Base-by-base conservation (phyloP, 2,329 filamentous ascomycete genomes). In the Cytospora piceicola region DNA sequence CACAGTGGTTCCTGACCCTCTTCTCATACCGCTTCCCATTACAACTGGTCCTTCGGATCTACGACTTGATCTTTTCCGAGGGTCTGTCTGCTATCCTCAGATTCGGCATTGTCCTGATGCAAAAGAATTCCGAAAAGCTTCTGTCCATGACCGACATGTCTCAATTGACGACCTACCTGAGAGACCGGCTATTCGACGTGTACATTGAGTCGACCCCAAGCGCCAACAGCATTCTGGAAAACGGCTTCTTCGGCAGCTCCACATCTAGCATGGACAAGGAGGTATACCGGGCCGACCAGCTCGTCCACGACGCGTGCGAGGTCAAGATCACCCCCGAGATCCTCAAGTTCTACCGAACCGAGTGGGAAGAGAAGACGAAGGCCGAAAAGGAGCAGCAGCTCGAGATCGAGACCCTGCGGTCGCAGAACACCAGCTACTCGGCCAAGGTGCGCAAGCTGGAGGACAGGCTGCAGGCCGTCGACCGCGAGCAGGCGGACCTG, bases 1-100 rank as follows among this genome's bases (percentile, higher is more conserved):
- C 95, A 0, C 95, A 99, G 77, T 99, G 95, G 95, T 99, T 99
- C 78, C 85, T 99, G 58, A 99, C 95, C 0, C 84, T 99, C n/a
- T 99, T 99, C 75, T 93, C 94, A 36, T 99, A 99, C 77, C 91
- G 96, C 52, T 99, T 99, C 77, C 95, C 95, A 11, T 84, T 99
- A 9, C 95, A 99, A 75, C 87, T 99, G 12, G 95, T 99, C 8
- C 88, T 99, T 65, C 91, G 95, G 36, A 96, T 99, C 59, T 99
- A 98, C 77, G 95, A 99, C 75, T 81, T 99, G 63, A 95, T 99
- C 60, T 83, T 99, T 22, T 95, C 92, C 56, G 94, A 98, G 77
- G 95, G 96, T 3, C 83, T 99, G 20, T 92, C 93, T 61, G 95
- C 95, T 0, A 95, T 99, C 70, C 81, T 99, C 61, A 94, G 94